phyloP scores from a whole-genome alignment of 345 rosid genomes.

The Microthlaspi erraticum region DNA sequence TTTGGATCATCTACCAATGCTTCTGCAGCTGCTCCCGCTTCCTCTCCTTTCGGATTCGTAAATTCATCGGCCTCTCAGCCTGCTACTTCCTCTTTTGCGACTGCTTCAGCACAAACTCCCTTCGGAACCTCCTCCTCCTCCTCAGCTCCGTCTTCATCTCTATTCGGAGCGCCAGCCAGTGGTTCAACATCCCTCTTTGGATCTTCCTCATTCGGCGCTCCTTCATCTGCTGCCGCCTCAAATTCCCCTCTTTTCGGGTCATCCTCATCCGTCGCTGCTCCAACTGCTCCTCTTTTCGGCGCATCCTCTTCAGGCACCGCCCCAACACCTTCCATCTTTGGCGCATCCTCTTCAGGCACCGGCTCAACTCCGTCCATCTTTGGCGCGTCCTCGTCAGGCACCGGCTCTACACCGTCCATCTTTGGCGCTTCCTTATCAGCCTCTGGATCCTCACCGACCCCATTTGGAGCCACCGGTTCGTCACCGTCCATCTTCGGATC shows the following conservation, averaged over 20 bases:
- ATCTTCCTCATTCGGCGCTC: constrained; percentile 29
- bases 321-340: constrained; percentile 46
- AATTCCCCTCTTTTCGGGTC: constrained; percentile 44
- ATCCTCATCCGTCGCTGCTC: constrained; percentile 39
- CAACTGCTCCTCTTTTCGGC: constrained; percentile 46
- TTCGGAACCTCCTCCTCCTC: constrained; percentile 39
- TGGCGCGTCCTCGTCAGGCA: constrained; percentile 38
- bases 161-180: constrained; percentile 40
- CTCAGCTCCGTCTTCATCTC: constrained; percentile 33
- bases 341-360: constrained; percentile 40
- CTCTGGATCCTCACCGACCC: constrained; percentile 15
- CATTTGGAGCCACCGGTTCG: constrained; percentile 36
- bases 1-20: constrained; percentile 38
- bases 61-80: constrained; percentile 33
- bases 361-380: constrained; percentile 41
- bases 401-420: constrained; percentile 28
- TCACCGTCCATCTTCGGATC: constrained; percentile 36
- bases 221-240: constrained; percentile 35
- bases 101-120: constrained; percentile 26
- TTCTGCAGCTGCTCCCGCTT: constrained; percentile 30
- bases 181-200: constrained; percentile 44
- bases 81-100: constrained; percentile 28
- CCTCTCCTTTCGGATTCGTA: constrained; percentile 41
- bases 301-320: constrained; percentile 29
- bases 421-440: constrained; percentile 27